phyloP scores from a whole-genome alignment of 495 filamentous ascomycete genomes.

The Hypoxylon rickii region DNA sequence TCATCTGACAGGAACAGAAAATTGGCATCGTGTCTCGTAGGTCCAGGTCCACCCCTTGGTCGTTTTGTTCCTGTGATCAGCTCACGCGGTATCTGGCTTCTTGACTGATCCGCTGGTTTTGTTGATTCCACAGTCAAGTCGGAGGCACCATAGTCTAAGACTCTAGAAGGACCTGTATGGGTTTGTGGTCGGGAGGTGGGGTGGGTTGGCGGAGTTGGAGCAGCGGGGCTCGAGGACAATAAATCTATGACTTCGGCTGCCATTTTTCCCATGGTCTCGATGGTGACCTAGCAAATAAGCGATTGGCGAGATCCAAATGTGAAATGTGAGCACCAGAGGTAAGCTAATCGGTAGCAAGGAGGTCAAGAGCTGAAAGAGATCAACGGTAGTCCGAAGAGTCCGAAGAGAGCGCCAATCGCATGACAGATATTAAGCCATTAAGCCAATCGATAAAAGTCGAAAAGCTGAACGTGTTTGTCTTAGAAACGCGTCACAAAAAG shows the following conservation, averaged over 20 bases:
- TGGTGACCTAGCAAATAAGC: not conserved
- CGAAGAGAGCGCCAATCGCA: too few relatives aligned
- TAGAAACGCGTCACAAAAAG: too few relatives aligned
- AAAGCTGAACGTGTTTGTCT: too few relatives aligned
- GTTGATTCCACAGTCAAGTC: not conserved
- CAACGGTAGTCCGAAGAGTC: too few relatives aligned
- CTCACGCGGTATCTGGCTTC: slow-evolving; percentile 1
- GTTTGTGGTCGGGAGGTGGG: slow-evolving; percentile 5
- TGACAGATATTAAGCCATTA: too few relatives aligned
- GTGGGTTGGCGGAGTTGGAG: slow-evolving; percentile 13
- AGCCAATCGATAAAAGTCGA: too few relatives aligned
- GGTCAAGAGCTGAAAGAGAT: too few relatives aligned
- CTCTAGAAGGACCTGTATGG: slow-evolving; percentile 10
- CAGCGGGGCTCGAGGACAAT: slow-evolving; percentile 38
- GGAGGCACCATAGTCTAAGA: slow-evolving; percentile 4
- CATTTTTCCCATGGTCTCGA: slow-evolving; percentile 38
- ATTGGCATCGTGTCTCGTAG: slow-evolving; percentile 16
- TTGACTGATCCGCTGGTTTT: not conserved
- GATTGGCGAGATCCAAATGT: not conserved
- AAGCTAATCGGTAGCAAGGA: too few relatives aligned
- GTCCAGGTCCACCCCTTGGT: not conserved
- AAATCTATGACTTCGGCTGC: slow-evolving; percentile 46
- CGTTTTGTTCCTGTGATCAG: slow-evolving; percentile 10
- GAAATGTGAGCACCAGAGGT: not conserved
- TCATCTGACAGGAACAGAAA: slow-evolving; percentile 57